Evolutionary conservation across 495 filamentous ascomycete genomes (phyloP).

Genomic region (Xylaria venustula): DNA sequence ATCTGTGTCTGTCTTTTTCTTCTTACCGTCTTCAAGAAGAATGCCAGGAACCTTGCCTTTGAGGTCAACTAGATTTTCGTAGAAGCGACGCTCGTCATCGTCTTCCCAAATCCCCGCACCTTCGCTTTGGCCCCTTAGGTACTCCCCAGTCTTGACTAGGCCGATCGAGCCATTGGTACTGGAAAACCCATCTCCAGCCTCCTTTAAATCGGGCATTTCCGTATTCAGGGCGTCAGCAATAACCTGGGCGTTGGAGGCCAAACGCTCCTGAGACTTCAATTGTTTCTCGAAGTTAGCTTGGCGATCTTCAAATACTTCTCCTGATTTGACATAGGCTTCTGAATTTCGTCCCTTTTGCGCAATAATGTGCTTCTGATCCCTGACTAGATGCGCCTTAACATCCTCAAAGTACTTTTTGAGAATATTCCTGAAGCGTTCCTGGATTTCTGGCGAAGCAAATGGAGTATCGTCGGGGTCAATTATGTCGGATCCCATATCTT

Average conservation of each 20-base stretch:
- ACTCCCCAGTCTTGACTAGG: conserved; percentile 90
- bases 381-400: conserved; percentile 82
- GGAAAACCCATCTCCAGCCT: conserved; percentile 67
- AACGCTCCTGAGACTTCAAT: conserved; percentile 85
- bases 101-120: conserved; percentile 99
- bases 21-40: conserved; percentile 89
- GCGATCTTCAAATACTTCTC: conserved; percentile 97
- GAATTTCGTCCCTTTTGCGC: conserved; percentile 89
- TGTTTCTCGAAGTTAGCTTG: conserved; percentile 94
- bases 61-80: conserved; percentile 92
- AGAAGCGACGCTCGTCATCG: conserved; percentile 95
- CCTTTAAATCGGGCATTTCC: conserved; percentile 94
- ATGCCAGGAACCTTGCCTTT: conserved; percentile 95
- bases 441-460: conserved; percentile 71
- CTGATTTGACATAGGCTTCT: conserved; percentile 97
- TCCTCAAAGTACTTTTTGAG: conserved; percentile 90
- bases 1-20: conserved; percentile 78
- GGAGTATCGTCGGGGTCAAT: conserved; percentile 60
- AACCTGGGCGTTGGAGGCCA: conserved; percentile 85
- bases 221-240: conserved; percentile 82
- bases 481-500: conserved; percentile 42
- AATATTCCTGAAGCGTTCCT: conserved; percentile 83
- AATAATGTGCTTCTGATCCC: conserved; percentile 82
- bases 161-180: conserved; percentile 76
- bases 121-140: conserved; percentile 83